Conservation (phyloP, 164 flowering plant genomes). For the Dillenia suffruticosa region DNA sequence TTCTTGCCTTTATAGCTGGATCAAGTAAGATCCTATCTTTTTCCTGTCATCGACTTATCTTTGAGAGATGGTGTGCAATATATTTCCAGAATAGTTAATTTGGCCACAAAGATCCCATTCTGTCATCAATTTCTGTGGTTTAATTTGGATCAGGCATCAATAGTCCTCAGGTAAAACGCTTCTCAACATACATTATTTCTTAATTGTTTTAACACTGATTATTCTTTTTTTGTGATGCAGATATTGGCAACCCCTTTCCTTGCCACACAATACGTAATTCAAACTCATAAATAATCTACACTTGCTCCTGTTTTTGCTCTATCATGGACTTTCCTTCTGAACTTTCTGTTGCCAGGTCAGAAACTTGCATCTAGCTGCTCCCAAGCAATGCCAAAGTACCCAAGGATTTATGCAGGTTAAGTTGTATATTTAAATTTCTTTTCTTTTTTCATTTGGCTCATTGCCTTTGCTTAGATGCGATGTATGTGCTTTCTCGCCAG, state of each 20-base stretch:
- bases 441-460: not conserved
- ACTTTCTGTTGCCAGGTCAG: constrained; percentile 36
- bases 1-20: constrained; percentile 68
- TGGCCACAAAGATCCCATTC: not conserved
- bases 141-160: too few species aligned
- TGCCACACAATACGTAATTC: constrained; percentile 53
- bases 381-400: constrained; percentile 36
- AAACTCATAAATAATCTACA: not conserved
- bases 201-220: too few species aligned
- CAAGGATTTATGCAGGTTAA: constrained; percentile 56
- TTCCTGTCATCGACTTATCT: too few species aligned
- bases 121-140: too few species aligned
- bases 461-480: not conserved
- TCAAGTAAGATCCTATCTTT: constrained; percentile 47
- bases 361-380: constrained; percentile 71
- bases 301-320: not conserved
- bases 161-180: too few species aligned
- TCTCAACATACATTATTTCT: too few species aligned
- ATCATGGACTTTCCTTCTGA: not conserved
- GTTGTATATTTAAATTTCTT: not conserved
- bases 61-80: too few species aligned
- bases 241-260: constrained; percentile 41
- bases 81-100: too few species aligned
- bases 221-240: constrained; percentile 34
- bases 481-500: constrained; percentile 23